A percentile compares a stretch with the other conserved stretches of the same genome.
These are phyloP conservation scores for Plasmodium cynomolgi DNA, from an alignment of 169 alveolate species.

Conservation along the genomic window DNA sequence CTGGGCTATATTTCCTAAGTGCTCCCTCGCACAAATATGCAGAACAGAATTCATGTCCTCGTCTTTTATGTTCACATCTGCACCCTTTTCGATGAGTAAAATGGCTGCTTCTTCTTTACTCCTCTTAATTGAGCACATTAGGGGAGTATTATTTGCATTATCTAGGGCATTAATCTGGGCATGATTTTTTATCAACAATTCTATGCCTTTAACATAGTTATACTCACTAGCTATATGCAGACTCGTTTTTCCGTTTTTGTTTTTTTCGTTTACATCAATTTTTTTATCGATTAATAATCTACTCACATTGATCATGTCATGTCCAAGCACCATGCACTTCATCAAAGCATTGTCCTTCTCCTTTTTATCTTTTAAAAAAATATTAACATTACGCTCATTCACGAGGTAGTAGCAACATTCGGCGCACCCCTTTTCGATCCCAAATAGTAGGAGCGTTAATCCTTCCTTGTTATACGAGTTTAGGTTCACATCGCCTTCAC, in stretches of 20 bases:
- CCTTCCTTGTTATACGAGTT: constrained; percentile 63
- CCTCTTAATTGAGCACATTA: constrained; percentile 63
- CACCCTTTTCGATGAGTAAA: constrained; percentile 53
- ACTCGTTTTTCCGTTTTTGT: constrained; percentile 72
- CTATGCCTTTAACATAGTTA: constrained; percentile 72
- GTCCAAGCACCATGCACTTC: constrained; percentile 64
- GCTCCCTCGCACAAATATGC: constrained; percentile 74
- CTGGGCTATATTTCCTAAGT: constrained; percentile 57
- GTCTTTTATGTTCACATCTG: constrained; percentile 69
- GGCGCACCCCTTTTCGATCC: constrained; percentile 45
- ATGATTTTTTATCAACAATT: constrained; percentile 59
- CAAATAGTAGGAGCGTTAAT: constrained; percentile 35
- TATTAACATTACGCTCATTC: constrained; percentile 42
- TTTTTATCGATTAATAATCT: constrained; percentile 58
- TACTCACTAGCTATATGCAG: constrained; percentile 73
- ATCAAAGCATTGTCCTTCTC: constrained; percentile 64
- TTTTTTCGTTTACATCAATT: constrained; percentile 44
- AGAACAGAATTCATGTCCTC: constrained; percentile 40
- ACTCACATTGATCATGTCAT: constrained; percentile 47
- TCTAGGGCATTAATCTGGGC: constrained; percentile 62
- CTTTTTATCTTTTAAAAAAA: constrained; percentile 69
- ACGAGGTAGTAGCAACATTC: constrained; percentile 60
- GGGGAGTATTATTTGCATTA: constrained; percentile 50
- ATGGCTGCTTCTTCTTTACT: constrained; percentile 67
- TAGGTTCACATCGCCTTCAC: constrained; percentile 19